phyloP scores from a whole-genome alignment of 2,329 filamentous ascomycete species.

The Colletotrichum euphorbiae region DNA sequence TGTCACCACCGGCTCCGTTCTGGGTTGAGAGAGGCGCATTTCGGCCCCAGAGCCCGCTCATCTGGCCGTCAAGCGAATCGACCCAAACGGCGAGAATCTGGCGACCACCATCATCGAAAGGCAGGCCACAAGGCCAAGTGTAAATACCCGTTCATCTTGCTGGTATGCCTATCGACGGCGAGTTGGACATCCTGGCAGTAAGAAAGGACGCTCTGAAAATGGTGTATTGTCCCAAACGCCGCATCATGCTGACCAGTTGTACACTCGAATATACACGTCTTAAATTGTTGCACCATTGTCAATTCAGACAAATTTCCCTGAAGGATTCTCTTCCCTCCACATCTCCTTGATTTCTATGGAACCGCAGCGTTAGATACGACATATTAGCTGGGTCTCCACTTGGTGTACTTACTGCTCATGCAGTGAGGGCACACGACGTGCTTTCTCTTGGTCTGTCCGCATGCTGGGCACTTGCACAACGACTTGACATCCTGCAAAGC shows the following conservation, averaged over 20 bases:
- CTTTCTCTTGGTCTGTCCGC: slow-evolving; percentile 87
- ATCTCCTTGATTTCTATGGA: slow-evolving; percentile 59
- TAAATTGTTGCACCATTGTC: slow-evolving; percentile 26
- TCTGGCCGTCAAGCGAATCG: too few species aligned
- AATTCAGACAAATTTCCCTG: slow-evolving; percentile 48
- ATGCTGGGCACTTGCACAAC: slow-evolving; percentile 89
- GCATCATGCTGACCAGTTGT: slow-evolving; percentile 37
- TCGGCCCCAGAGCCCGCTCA: too few species aligned
- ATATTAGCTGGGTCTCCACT: slow-evolving; percentile 15
- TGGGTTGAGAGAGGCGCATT: too few species aligned
- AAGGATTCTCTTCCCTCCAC: slow-evolving; percentile 54
- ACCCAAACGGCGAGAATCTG: too few species aligned
- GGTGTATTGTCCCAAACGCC: slow-evolving; percentile 39
- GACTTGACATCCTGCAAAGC: slow-evolving; percentile 89
- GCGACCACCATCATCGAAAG: too few species aligned
- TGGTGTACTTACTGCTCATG: slow-evolving; percentile 74
- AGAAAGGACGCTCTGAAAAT: slow-evolving; percentile 4
- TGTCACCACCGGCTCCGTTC: too few species aligned
- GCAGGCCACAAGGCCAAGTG: too few species aligned
- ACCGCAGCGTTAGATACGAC: slow-evolving; percentile 38
- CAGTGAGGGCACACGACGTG: slow-evolving; percentile 92
- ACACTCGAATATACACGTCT: slow-evolving; percentile 48
- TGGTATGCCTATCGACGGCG: neutral
- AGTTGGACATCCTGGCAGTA: neutral
- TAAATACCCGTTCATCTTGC: neutral